These are phyloP conservation scores for Xylaria digitata DNA, from an alignment of 2,329 filamentous ascomycete species.

Conservation along the genomic window DNA sequence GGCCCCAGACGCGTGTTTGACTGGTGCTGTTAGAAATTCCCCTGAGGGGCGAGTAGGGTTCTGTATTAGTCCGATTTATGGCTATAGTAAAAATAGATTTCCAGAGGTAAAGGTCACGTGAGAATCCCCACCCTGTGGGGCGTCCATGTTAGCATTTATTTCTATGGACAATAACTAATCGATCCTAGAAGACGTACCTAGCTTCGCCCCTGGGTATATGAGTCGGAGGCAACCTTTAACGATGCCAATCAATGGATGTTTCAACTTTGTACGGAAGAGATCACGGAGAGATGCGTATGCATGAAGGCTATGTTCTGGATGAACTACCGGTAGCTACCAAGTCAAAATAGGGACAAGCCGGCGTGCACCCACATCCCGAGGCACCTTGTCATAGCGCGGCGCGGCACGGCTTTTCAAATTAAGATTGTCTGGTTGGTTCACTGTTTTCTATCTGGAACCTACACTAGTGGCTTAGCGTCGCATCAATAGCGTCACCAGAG, in stretches of 20 bases:
- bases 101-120: no score
- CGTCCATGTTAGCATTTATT: no score
- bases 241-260: conserved; percentile 3
- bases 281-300: conserved; percentile 8
- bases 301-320: no score
- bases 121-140: no score
- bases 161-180: neutral
- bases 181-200: neutral
- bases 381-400: no score
- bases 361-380: conserved; percentile 13
- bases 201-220: neutral
- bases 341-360: no score
- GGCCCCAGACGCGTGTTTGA: no score
- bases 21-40: no score
- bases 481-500: neutral
- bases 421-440: conserved; percentile 9
- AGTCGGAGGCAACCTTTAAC: neutral
- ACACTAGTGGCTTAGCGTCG: neutral
- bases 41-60: no score
- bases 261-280: conserved; percentile 3
- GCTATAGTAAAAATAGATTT: no score
- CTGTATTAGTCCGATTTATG: no score
- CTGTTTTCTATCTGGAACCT: conserved; percentile 1
- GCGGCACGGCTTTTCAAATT: no score
- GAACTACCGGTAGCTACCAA: neutral